These are phyloP conservation scores for Bonia amplexicaulis DNA, from an alignment of 176 grass and related monocot species.

Conservation along the genomic window DNA sequence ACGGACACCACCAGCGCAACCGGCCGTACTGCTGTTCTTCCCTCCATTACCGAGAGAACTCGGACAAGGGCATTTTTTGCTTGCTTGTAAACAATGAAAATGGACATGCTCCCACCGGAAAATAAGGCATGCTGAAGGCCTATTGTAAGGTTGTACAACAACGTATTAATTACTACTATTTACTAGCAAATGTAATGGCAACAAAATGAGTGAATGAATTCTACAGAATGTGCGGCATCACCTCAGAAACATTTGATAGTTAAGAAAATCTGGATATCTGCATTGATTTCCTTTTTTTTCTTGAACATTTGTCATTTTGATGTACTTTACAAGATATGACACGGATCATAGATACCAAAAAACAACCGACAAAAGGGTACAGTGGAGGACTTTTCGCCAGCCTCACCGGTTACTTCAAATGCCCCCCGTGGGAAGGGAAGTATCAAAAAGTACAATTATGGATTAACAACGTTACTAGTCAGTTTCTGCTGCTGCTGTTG, in stretches of 20 bases:
- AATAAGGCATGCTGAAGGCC: background rate
- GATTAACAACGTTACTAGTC: conserved; percentile 23
- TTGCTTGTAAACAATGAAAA: background rate
- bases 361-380: conserved; percentile 25
- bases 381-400: conserved; percentile 37
- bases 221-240: background rate
- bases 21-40: background rate
- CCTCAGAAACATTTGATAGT: background rate
- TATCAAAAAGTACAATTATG: conserved; percentile 22
- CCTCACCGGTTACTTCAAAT: conserved; percentile 27
- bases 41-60: conserved; percentile 18
- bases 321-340: conserved; percentile 28
- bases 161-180: background rate
- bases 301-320: conserved; percentile 2
- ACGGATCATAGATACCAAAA: conserved; percentile 8
- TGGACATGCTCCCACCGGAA: background rate
- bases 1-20: background rate
- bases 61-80: background rate
- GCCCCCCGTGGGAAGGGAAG: conserved; percentile 7
- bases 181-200: background rate
- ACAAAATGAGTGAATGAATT: background rate
- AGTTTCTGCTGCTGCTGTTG: conserved; percentile 49
- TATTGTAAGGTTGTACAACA: conserved; percentile 16
- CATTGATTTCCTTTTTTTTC: background rate
- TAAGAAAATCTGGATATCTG: conserved; percentile 3